A percentile compares a stretch with the other conserved stretches of the same genome.
Conservation (phyloP, 176 grass and related monocot genomes). For the Bromus sterilis region DNA sequence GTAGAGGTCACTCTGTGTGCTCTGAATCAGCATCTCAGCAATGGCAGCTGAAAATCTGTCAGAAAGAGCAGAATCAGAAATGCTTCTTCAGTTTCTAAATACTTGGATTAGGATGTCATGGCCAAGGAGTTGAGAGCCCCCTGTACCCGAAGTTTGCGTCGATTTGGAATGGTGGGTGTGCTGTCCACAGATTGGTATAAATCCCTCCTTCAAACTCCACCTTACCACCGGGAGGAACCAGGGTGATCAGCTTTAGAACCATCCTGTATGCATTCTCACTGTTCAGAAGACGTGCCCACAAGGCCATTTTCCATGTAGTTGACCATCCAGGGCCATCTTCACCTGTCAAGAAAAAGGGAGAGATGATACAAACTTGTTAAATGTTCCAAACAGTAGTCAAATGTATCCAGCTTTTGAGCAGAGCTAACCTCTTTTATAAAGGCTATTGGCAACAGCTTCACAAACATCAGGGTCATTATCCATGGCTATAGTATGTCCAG, state of each 20-base stretch:
- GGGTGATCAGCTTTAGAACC: slow-evolving; percentile 50
- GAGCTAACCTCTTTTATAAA: slow-evolving; percentile 72
- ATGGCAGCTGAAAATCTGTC: slow-evolving; percentile 61
- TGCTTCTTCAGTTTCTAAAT: neutral
- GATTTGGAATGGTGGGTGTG: slow-evolving; percentile 85
- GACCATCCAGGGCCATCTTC: slow-evolving; percentile 83
- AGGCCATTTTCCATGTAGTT: slow-evolving; percentile 79
- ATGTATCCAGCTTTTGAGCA: neutral
- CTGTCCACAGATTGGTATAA: slow-evolving; percentile 76
- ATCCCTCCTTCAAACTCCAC: slow-evolving; percentile 56
- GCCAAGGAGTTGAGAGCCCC: neutral
- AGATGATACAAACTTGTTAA: neutral
- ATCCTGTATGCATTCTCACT: slow-evolving; percentile 65
- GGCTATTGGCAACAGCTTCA: slow-evolving; percentile 66
- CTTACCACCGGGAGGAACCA: slow-evolving; percentile 52
- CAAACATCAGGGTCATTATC: slow-evolving; percentile 56
- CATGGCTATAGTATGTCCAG: slow-evolving; percentile 75
- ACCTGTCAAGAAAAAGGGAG: slow-evolving; percentile 16
- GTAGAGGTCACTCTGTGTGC: slow-evolving; percentile 52
- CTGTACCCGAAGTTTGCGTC: slow-evolving; percentile 80
- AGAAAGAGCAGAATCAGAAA: neutral
- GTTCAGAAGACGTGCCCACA: slow-evolving; percentile 62
- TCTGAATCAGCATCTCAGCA: slow-evolving; percentile 76
- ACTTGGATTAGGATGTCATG: neutral
- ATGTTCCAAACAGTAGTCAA: neutral